Evolutionary conservation across 169 alveolate genomes (phyloP), one percentile per base, ranked within the genome.

Genomic region (Fabrea salina): DNA sequence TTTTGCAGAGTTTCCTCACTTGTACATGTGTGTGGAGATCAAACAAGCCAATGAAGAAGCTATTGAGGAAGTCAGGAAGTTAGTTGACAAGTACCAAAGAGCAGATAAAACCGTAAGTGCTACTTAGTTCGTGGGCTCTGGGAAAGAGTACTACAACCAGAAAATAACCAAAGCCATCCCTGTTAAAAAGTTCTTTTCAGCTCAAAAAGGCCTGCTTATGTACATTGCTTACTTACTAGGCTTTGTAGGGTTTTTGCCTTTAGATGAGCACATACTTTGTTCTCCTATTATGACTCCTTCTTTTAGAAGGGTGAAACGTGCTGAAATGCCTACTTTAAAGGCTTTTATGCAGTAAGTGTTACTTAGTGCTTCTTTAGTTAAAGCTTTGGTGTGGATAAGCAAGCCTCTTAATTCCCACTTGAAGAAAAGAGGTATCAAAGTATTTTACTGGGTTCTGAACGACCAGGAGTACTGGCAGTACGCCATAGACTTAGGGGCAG

Each of bases 371-470:
- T 22, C 50, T 1, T 33, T 61, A 11, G 44, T 35, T 0, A 27
- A 61, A 3, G 32, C 39, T 35, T 61, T 61, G 32, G 43, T 35
- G 2, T 33, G n/a, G 11, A 37, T 61, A 16, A 13, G 41, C 32
- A 30, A 30, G 22, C 74, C 74, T 16, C 25, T 61, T 33, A 61
- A 61, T 35, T 33, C 8, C 11, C 50, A 61, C 32, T 61, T 61
- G 50, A 37, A 16, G 1, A 61, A 35, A 37, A 61, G 74, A 61
- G 74, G 74, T 0, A 30, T 61, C 13, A 33, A 27, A 33, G 74
- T 61, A 4, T 61, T 61, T 32, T 61, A 61, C 50, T 61, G 74
- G 74, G 39, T 51, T 37, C 39, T 61, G 3, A 61, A 61, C 39
- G 13, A 16, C 13, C 54, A 61, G 39, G 43, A 33, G 11, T 47